phyloP scores from a whole-genome alignment of 805 yeast genomes.

The Candida tallmaniae region DNA sequence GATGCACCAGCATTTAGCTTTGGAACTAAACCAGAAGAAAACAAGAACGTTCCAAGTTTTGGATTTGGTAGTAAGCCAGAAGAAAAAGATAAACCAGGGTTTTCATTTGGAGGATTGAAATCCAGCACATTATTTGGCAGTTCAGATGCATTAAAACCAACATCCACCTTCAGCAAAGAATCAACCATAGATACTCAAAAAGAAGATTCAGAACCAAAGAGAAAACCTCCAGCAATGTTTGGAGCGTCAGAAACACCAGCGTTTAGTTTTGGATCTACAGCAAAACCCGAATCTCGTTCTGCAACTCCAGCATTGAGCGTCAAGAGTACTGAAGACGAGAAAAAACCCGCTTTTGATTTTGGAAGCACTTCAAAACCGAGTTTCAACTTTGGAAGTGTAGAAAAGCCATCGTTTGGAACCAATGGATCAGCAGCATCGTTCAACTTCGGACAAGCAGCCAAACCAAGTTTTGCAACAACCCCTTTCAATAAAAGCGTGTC shows the following conservation, averaged over 20 bases:
- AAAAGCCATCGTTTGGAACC: conserved; percentile 11
- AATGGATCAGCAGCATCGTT: conserved; percentile 9
- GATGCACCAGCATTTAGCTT: conserved; percentile 2
- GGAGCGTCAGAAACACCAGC: conserved; percentile 1
- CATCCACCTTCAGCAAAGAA: conserved; percentile 10
- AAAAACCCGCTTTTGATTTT: conserved; percentile 5
- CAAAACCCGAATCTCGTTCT: conserved; percentile 1
- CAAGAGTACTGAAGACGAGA: too few species aligned
- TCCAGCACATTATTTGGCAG: too few species aligned
- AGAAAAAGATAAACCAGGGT: conserved; percentile 5
- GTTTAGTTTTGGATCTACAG: conserved; percentile 9
- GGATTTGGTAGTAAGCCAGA: conserved; percentile 6
- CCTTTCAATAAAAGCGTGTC: conserved; percentile 7
- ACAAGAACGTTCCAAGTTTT: conserved; percentile 10
- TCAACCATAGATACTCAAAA: background rate
- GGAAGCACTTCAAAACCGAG: conserved; percentile 9
- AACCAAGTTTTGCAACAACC: conserved; percentile 21
- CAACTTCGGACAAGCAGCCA: conserved; percentile 21
- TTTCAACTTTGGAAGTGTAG: conserved; percentile 11
- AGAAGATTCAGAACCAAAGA: conserved; percentile 6
- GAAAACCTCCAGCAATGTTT: conserved; percentile 1
- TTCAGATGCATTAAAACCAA: background rate
- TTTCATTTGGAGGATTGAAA: conserved; percentile 4
- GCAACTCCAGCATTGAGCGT: too few species aligned
- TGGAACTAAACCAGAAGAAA: conserved; percentile 4